These are phyloP conservation scores for Raddia distichophylla DNA, from an alignment of 176 grass and related monocot species.

Conservation along the genomic window DNA sequence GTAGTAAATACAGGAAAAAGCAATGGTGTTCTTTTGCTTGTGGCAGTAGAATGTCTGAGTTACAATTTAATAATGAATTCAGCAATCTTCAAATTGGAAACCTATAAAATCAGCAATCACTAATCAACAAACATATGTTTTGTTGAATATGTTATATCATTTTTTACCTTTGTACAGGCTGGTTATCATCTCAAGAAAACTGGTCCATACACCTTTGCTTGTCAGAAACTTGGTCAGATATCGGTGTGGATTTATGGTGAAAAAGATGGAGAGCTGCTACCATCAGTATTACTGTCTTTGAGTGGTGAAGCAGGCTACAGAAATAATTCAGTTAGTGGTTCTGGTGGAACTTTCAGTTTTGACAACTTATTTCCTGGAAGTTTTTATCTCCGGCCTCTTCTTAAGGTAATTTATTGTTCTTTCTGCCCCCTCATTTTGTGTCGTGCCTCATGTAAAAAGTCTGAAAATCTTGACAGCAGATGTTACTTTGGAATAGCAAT, in stretches of 20 bases:
- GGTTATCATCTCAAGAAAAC: conserved; percentile 86
- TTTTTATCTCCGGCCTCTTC: conserved; percentile 90
- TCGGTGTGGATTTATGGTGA: conserved; percentile 58
- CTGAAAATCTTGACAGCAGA: not conserved
- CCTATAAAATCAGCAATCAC: conserved; percentile 17
- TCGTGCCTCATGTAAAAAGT: not conserved
- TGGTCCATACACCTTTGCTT: conserved; percentile 65
- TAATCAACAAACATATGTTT: conserved; percentile 18
- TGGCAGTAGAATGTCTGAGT: not conserved
- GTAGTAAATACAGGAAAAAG: no score
- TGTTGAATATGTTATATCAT: conserved; percentile 42
- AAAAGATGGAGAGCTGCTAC: conserved; percentile 62
- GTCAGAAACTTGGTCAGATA: conserved; percentile 94
- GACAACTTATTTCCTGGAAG: conserved; percentile 90
- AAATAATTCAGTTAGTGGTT: conserved; percentile 89
- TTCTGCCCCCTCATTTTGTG: not conserved
- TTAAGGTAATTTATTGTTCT: conserved; percentile 60
- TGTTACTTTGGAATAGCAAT: not conserved
- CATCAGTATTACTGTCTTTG: conserved; percentile 87
- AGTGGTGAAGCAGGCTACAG: conserved; percentile 95
- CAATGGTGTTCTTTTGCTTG: not conserved
- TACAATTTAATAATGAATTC: conserved; percentile 26
- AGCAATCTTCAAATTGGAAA: not conserved
- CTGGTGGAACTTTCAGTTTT: conserved; percentile 82
- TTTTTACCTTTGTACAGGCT: conserved; percentile 48